Percentiles rank a stretch among this genome's conserved stretches.
These are phyloP conservation scores for Tardiomyces blankii DNA, from an alignment of 1,139 yeast genomes.

Conservation along the genomic window DNA sequence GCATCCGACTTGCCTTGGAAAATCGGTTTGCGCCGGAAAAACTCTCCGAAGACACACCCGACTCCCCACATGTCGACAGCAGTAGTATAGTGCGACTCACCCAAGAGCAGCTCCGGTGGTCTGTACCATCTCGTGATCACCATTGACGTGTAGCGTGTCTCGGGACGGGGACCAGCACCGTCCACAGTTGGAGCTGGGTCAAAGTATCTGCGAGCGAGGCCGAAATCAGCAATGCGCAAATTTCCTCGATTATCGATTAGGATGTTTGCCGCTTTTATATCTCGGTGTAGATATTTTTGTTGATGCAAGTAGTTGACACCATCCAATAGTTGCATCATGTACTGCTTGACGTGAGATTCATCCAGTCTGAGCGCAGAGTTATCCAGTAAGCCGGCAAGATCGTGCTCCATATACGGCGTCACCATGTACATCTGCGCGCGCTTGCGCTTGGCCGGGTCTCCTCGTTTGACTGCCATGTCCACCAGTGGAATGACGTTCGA, in stretches of 20 bases:
- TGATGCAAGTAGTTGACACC: slow-evolving; percentile 82
- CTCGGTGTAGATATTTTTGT: slow-evolving; percentile 62
- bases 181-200: slow-evolving; percentile 53
- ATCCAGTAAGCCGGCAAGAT: slow-evolving; percentile 82
- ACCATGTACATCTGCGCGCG: slow-evolving; percentile 62
- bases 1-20: slow-evolving; percentile 76
- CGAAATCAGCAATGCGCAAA: slow-evolving; percentile 87
- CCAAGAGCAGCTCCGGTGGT: slow-evolving; percentile 84
- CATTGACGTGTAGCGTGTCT: slow-evolving; percentile 64
- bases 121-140: slow-evolving; percentile 98
- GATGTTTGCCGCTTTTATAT: slow-evolving; percentile 89
- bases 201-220: slow-evolving; percentile 71
- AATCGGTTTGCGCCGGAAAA: slow-evolving; percentile 72
- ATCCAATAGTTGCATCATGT: slow-evolving; percentile 63
- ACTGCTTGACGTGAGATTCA: slow-evolving; percentile 68
- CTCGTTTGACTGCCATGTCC: slow-evolving; percentile 69
- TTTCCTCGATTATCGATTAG: slow-evolving; percentile 67
- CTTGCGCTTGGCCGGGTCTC: slow-evolving; percentile 18
- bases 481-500: slow-evolving; percentile 61
- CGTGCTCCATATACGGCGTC: slow-evolving; percentile 88
- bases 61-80: slow-evolving; percentile 97
- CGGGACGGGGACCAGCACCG: slow-evolving; percentile 49
- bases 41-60: slow-evolving; percentile 93
- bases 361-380: slow-evolving; percentile 60
- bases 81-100: slow-evolving; percentile 78